These are phyloP conservation scores for Colletotrichum sp. DNA, from an alignment of 2,329 filamentous ascomycete genomes.

Conservation along the genomic window DNA sequence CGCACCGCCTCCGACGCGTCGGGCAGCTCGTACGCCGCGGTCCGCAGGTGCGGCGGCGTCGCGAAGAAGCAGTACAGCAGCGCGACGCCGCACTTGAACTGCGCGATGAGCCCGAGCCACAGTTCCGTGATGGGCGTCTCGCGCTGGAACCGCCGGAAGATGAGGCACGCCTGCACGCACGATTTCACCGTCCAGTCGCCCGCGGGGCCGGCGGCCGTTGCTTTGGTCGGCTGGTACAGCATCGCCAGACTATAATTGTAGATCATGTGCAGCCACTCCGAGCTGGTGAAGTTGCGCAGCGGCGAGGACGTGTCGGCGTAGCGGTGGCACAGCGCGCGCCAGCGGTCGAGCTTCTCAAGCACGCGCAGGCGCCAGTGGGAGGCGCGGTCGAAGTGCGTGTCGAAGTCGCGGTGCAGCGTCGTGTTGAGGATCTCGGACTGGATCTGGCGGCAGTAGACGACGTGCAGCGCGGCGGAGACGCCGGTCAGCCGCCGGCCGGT, in stretches of 20 bases:
- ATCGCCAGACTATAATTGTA: constrained; percentile 32
- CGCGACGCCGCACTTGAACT: constrained; percentile 38
- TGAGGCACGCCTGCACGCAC: constrained; percentile 29
- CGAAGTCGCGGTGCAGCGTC: constrained; percentile 27
- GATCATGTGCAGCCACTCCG: constrained; percentile 33
- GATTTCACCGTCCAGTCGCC: constrained; percentile 31
- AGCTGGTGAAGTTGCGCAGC: constrained; percentile 23
- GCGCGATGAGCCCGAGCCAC: constrained; percentile 31
- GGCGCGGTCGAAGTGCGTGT: constrained; percentile 21
- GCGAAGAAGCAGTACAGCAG: constrained; percentile 40
- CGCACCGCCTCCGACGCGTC: constrained; percentile 37
- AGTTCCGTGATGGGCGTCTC: constrained; percentile 27
- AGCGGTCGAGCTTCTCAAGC: constrained; percentile 28
- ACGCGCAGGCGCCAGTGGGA: constrained; percentile 27
- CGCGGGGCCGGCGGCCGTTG: constrained; percentile 23
- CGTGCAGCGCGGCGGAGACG: constrained; percentile 30
- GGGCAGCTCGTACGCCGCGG: constrained; percentile 29
- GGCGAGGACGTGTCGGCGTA: constrained; percentile 23
- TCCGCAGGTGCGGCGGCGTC: constrained; percentile 32
- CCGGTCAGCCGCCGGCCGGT: constrained; percentile 18
- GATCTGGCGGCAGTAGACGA: constrained; percentile 29
- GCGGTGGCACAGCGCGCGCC: constrained; percentile 23
- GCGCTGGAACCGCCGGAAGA: constrained; percentile 33
- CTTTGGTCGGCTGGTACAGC: constrained; percentile 29
- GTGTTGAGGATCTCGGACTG: constrained; percentile 30